Base-by-base conservation (phyloP, 306 rosid species). In the Lathyrus oleraceus region DNA sequence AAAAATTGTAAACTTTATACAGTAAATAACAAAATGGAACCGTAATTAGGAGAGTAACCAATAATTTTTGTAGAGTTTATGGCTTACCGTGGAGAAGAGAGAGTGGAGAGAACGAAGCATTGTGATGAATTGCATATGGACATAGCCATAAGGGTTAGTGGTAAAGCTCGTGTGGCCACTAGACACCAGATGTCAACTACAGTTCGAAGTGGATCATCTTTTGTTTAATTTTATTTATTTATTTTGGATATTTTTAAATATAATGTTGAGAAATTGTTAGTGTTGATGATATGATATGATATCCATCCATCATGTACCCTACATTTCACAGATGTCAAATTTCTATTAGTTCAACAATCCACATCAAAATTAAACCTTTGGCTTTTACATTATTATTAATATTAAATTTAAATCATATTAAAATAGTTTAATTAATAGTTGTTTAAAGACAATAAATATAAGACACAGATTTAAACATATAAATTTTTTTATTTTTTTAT, bases 141-240 rank as follows among this genome's bases (percentile, higher is more conserved):
- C 61, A 63, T 32, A 42, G 17, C 30, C 43, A 20, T 12, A 69
- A 39, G 44, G 35, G 35, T 74, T 52, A 56, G 61, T 74, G 88
- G 84, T 79, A 83, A 67, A 81, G 80, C 74, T 65, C 80, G 74
- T 81, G 85, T 85, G 88, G 90, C 77, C 72, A 73, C 45, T 48
- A 56, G 86, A 65, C 23, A 67, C 27, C 62, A n/a, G 42, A 67
- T 57, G 78, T 71, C 74, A 16, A 27, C 66, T 73, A 82, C 86
- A 70, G 72, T 70, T 2, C 14, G 4, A 20, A 39, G 83, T 70
- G 83, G 79, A 11, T 59, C 44, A 67, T 52, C 56, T 14, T 10
- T n/a, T 28, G 27, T 57, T 11, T 57, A 13, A 4, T n/a, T 23
- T 5, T 16, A 6, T 48, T 47, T 53, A 12, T 53, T 2, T 10